Conservation (phyloP, 2,329 filamentous ascomycete genomes). For the Trichoderma semiorbis region DNA sequence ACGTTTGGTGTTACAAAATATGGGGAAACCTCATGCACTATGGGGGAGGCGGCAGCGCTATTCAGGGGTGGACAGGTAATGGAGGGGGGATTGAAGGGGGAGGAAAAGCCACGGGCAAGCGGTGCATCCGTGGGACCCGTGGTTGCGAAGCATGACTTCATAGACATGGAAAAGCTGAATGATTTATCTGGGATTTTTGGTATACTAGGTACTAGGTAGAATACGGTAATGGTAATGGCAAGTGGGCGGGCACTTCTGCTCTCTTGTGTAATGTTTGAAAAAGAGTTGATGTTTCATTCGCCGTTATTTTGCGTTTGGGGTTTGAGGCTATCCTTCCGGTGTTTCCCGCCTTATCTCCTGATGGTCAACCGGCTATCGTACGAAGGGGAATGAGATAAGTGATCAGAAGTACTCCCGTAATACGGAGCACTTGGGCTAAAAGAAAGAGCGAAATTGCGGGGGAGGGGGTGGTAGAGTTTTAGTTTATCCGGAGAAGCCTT, state of each 20-base stretch:
- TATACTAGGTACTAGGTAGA: not conserved
- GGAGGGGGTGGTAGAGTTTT: not conserved
- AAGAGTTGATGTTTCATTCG: not conserved
- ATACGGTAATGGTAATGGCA: not conserved
- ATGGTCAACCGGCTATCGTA: conserved; percentile 6
- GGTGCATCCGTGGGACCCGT: conserved; percentile 10
- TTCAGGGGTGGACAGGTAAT: conserved; percentile 4
- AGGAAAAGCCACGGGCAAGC: conserved; percentile 1
- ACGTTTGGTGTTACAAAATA: conserved; percentile 4
- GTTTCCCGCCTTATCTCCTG: conserved; percentile 14
- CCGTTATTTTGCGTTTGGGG: not conserved
- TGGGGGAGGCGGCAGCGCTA: conserved; percentile 7
- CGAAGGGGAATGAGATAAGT: not conserved
- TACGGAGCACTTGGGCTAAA: not conserved
- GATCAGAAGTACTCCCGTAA: not conserved
- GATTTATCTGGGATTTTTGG: not conserved
- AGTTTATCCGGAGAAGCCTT: conserved; percentile 23
- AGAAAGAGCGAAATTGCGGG: not conserved
- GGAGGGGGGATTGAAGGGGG: not conserved
- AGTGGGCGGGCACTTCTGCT: not conserved
- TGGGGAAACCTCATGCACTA: conserved; percentile 13
- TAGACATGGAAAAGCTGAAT: not conserved
- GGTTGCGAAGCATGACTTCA: conserved; percentile 9
- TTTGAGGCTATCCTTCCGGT: not conserved
- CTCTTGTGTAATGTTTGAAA: not conserved